phyloP scores from a whole-genome alignment of 768 basidiomycete species.

The Agrocybe praecox region DNA sequence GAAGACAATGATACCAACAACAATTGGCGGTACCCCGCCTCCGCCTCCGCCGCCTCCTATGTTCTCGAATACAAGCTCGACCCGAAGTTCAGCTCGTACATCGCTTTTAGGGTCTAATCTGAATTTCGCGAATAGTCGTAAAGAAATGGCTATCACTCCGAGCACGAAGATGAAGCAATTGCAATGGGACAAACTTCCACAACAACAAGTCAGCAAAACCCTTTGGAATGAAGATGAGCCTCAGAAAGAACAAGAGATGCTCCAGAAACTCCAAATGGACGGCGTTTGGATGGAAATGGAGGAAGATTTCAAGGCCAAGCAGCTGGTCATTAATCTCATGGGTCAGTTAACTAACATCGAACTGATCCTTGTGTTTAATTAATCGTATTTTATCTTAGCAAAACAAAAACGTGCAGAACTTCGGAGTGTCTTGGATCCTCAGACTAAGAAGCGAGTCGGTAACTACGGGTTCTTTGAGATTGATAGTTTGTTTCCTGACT shows the following conservation, averaged over 20 bases:
- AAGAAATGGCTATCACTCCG: constrained; percentile 84
- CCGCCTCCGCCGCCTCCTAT: constrained; percentile 34
- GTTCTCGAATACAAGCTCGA: constrained; percentile 36
- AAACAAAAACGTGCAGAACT: constrained; percentile 87
- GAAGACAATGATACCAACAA: constrained; percentile 20
- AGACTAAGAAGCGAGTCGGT: constrained; percentile 95
- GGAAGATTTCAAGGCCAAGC: constrained; percentile 96
- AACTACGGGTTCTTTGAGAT: constrained; percentile 29
- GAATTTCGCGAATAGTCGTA: constrained; percentile 63
- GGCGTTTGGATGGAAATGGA: constrained; percentile 97
- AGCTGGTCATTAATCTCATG: constrained; percentile 88
- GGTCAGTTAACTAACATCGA: constrained; percentile 44
- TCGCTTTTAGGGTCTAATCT: constrained; percentile 65
- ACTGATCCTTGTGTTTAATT: neutral
- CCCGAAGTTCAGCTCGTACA: constrained; percentile 52
- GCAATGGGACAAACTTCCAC: constrained; percentile 98
- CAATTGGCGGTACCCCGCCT: constrained; percentile 36
- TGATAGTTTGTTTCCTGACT: neutral
- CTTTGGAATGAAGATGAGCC: constrained; percentile 78
- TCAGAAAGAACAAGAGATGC: constrained; percentile 76
- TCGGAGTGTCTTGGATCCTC: constrained; percentile 87
- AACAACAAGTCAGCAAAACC: constrained; percentile 82
- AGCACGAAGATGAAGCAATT: constrained; percentile 95
- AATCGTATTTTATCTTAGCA: constrained; percentile 40
- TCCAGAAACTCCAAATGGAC: constrained; percentile 78